A percentile compares a stretch with the other conserved stretches of the same genome.
Conservation (phyloP, 1,284 basidiomycete species). For the Taiwanofungus camphoratus region DNA sequence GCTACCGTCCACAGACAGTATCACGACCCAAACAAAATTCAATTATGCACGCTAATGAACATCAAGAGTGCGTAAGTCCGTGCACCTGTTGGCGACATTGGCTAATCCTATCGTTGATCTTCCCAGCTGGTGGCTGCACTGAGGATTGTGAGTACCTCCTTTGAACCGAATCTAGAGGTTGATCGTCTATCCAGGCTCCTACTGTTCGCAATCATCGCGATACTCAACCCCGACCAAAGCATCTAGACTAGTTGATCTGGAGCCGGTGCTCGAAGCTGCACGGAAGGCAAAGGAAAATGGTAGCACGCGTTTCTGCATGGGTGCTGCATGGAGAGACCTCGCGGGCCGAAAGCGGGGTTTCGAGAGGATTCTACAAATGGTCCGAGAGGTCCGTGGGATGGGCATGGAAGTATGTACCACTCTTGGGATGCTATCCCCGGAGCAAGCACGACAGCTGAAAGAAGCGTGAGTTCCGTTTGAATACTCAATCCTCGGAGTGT, state of each 20-base stretch:
- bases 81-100: conserved; percentile 1
- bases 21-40: conserved; percentile 87
- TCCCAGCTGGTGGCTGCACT: conserved; percentile 83
- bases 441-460: conserved; percentile 91
- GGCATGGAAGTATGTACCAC: conserved; percentile 98
- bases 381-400: conserved; percentile 82
- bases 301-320: conserved; percentile 98
- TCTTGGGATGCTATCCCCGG: conserved; percentile 91
- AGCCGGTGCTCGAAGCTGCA: conserved; percentile 88
- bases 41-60: conserved; percentile 97
- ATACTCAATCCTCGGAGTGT: conserved; percentile 6
- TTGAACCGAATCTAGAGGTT: no score
- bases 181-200: conserved; percentile 84
- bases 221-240: conserved; percentile 90
- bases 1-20: conserved; percentile 80
- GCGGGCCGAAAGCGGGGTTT: conserved; percentile 93
- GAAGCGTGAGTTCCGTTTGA: conserved; percentile 62
- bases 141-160: conserved; percentile 79
- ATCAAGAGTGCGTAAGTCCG: conserved; percentile 86
- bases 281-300: conserved; percentile 94
- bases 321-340: conserved; percentile 97
- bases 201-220: conserved; percentile 94
- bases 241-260: conserved; percentile 83
- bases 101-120: conserved; percentile 2
- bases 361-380: conserved; percentile 92